phyloP scores from a whole-genome alignment of 2,329 filamentous ascomycete species.

The Botrytis aclada region DNA sequence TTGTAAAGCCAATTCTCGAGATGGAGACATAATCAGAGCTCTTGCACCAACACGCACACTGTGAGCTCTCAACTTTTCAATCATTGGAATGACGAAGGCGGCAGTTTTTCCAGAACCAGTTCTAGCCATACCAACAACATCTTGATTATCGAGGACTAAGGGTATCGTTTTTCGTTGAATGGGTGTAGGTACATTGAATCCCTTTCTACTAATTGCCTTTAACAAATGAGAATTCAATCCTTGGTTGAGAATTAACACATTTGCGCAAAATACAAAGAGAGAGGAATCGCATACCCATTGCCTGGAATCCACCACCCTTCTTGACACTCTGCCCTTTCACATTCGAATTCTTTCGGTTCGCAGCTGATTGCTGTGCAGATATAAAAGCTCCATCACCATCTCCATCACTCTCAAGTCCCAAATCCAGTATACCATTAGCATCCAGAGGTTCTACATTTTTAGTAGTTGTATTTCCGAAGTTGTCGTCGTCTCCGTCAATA shows the following conservation, averaged over 20 bases:
- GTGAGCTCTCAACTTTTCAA: slow-evolving; percentile 86
- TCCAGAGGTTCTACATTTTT: slow-evolving; percentile 51
- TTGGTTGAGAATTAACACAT: slow-evolving; percentile 36
- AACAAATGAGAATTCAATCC: slow-evolving; percentile 77
- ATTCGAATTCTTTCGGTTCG: slow-evolving; percentile 80
- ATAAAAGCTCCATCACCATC: slow-evolving; percentile 87
- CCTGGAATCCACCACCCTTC: slow-evolving; percentile 95
- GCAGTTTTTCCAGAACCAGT: slow-evolving; percentile 99
- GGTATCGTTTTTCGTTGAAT: slow-evolving; percentile 98
- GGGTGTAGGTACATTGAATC: slow-evolving; percentile 92
- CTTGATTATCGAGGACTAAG: slow-evolving; percentile 80
- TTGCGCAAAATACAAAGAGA: background rate
- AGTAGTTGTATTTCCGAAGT: slow-evolving; percentile 35
- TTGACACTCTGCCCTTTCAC: slow-evolving; percentile 82
- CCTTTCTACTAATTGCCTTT: slow-evolving; percentile 89
- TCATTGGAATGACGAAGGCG: slow-evolving; percentile 97
- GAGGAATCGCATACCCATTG: slow-evolving; percentile 65
- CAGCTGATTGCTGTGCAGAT: slow-evolving; percentile 78
- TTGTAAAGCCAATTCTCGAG: slow-evolving; percentile 89
- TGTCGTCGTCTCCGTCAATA: slow-evolving; percentile 48
- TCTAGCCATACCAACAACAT: slow-evolving; percentile 98
- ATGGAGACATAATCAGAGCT: slow-evolving; percentile 86
- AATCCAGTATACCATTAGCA: slow-evolving; percentile 59
- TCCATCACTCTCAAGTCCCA: slow-evolving; percentile 51
- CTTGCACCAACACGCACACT: slow-evolving; percentile 82